Conservation (phyloP, 768 basidiomycete species). For the Calocera cornea region DNA sequence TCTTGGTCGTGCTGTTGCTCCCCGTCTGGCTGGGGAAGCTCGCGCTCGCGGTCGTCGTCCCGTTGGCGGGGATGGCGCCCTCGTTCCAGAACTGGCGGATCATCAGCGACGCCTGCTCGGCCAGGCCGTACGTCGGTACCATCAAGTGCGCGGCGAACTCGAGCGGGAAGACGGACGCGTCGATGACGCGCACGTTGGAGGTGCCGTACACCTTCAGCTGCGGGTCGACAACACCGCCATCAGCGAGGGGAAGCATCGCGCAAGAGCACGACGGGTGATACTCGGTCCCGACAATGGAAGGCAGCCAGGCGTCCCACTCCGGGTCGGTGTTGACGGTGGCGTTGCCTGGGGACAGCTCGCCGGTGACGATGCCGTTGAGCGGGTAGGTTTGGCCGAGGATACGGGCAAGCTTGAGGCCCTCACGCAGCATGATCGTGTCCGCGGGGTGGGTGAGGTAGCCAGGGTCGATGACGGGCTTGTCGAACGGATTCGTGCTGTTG, state of each 20-base stretch:
- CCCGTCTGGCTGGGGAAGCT: slow-evolving; percentile 2
- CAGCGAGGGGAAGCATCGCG: slow-evolving; percentile 29
- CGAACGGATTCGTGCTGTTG: slow-evolving; percentile 34
- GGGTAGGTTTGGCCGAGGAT: slow-evolving; percentile 40
- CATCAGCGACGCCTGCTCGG: slow-evolving; percentile 36
- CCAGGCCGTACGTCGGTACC: slow-evolving; percentile 32
- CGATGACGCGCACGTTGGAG: slow-evolving; percentile 22
- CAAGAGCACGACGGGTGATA: slow-evolving; percentile 13
- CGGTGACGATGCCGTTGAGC: slow-evolving; percentile 32
- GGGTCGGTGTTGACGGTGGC: slow-evolving; percentile 39
- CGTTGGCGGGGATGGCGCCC: not conserved
- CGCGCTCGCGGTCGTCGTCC: slow-evolving; percentile 3
- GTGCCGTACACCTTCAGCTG: slow-evolving; percentile 25
- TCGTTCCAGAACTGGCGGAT: slow-evolving; percentile 31
- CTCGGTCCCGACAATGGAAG: slow-evolving; percentile 28
- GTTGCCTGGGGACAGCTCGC: slow-evolving; percentile 37
- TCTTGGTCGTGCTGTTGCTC: not conserved
- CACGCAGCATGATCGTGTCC: slow-evolving; percentile 38
- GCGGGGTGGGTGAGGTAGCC: slow-evolving; percentile 38
- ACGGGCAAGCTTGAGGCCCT: slow-evolving; percentile 51
- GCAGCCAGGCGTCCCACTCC: slow-evolving; percentile 42
- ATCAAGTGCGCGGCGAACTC: slow-evolving; percentile 32
- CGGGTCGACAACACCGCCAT: slow-evolving; percentile 29
- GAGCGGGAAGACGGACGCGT: slow-evolving; percentile 24
- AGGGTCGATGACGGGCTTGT: slow-evolving; percentile 37